These are phyloP conservation scores for Barnettozyma wickerhamii DNA, from an alignment of 805 yeast species.

Conservation along the genomic window DNA sequence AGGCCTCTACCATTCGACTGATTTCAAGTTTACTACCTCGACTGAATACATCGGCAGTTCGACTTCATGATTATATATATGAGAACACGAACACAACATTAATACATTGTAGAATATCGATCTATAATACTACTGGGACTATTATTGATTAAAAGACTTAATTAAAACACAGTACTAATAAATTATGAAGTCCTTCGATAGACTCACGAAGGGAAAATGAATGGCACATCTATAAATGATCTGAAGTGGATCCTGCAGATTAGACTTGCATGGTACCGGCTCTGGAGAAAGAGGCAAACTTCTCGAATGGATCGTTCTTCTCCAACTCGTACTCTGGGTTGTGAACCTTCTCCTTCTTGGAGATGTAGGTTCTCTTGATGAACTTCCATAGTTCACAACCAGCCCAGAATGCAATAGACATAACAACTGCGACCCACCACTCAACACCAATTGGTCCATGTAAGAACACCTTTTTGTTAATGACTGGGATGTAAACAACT, in stretches of 20 bases:
- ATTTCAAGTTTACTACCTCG: no score
- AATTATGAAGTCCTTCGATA: no score
- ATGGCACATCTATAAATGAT: no score
- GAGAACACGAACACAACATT: no score
- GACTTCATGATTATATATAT: no score
- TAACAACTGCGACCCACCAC: constrained; percentile 73
- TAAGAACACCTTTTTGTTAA: constrained; percentile 68
- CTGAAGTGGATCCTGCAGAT: background rate
- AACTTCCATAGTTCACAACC: constrained; percentile 68
- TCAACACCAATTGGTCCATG: constrained; percentile 71
- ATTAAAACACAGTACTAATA: no score
- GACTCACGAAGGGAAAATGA: no score
- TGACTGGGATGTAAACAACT: constrained; percentile 83
- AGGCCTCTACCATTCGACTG: constrained; percentile 67
- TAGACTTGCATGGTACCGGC: constrained; percentile 36
- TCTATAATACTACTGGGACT: no score
- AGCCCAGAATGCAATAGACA: constrained; percentile 50
- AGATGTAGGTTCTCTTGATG: constrained; percentile 51
- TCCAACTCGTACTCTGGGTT: constrained; percentile 66
- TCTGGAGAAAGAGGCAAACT: constrained; percentile 55
- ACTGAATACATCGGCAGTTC: no score
- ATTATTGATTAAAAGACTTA: no score
- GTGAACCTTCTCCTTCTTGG: constrained; percentile 37
- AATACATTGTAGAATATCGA: no score
- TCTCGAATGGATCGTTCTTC: constrained; percentile 56